Conservation (phyloP, 2,329 filamentous ascomycete species). For the Diaporthe sp. region DNA sequence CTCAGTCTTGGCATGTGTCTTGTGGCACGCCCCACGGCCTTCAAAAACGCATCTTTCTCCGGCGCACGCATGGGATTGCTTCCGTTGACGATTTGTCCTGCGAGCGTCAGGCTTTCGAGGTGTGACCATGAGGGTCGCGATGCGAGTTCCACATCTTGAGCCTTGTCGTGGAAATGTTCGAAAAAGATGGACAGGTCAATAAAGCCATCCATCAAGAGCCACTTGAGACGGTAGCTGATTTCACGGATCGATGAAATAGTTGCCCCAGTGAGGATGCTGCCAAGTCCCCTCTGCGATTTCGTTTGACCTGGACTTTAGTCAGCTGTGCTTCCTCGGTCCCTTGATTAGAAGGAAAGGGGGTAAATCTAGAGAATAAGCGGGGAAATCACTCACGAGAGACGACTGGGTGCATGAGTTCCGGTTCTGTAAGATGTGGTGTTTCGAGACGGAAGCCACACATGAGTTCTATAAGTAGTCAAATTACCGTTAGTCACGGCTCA, state of each 20-base stretch:
- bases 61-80: fast-evolving
- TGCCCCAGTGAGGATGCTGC: background rate
- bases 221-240: background rate
- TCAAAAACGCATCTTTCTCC: background rate
- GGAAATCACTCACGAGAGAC: no score
- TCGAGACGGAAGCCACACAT: no score
- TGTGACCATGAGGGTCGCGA: background rate
- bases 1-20: background rate
- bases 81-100: background rate
- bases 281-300: no score
- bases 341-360: no score
- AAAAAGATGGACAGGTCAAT: background rate
- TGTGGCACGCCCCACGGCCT: background rate
- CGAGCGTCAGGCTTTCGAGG: background rate
- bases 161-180: background rate
- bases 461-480: no score
- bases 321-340: no score
- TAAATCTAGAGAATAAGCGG: no score
- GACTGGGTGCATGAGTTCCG: no score
- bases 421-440: no score
- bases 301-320: no score
- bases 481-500: no score
- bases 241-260: background rate
- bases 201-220: background rate
- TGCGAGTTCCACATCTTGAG: no score